Conservation (phyloP, 2,329 filamentous ascomycete genomes). For the Calonectria honghensis region DNA sequence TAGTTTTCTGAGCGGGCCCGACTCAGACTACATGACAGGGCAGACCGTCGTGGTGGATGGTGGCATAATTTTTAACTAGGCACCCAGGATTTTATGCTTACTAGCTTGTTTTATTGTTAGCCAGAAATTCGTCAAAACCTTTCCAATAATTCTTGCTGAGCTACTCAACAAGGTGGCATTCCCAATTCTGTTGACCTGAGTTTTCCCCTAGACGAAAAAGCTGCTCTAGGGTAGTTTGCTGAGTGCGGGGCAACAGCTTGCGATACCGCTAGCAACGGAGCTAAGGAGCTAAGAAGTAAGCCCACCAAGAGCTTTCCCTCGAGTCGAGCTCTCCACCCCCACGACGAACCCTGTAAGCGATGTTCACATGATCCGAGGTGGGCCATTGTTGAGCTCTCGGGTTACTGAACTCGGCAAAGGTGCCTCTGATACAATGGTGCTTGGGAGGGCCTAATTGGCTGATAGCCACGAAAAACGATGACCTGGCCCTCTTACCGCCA, state of each 20-base stretch:
- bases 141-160: neutral
- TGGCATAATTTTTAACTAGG: slow-evolving; percentile 69
- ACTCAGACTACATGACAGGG: slow-evolving; percentile 79
- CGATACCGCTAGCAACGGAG: neutral
- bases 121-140: neutral
- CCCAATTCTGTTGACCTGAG: neutral
- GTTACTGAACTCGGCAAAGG: slow-evolving; percentile 14
- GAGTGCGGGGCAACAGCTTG: neutral
- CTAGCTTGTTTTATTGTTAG: neutral
- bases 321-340: slow-evolving; percentile 15
- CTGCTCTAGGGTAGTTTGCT: neutral
- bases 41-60: slow-evolving; percentile 79
- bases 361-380: slow-evolving; percentile 11
- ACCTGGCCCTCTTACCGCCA: slow-evolving; percentile 6
- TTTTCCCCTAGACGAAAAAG: neutral
- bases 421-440: too few species aligned
- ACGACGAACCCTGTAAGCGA: slow-evolving; percentile 14
- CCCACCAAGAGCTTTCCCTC: slow-evolving; percentile 3
- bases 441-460: neutral
- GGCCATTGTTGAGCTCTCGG: slow-evolving; percentile 11
- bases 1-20: slow-evolving; percentile 75
- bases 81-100: neutral
- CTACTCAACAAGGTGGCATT: neutral
- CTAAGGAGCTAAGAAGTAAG: neutral
- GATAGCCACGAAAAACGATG: neutral